Evolutionary conservation across 2,329 filamentous ascomycete genomes (phyloP), one percentile per base, ranked within the genome.

Genomic region (Chaetothyriales sp.): DNA sequence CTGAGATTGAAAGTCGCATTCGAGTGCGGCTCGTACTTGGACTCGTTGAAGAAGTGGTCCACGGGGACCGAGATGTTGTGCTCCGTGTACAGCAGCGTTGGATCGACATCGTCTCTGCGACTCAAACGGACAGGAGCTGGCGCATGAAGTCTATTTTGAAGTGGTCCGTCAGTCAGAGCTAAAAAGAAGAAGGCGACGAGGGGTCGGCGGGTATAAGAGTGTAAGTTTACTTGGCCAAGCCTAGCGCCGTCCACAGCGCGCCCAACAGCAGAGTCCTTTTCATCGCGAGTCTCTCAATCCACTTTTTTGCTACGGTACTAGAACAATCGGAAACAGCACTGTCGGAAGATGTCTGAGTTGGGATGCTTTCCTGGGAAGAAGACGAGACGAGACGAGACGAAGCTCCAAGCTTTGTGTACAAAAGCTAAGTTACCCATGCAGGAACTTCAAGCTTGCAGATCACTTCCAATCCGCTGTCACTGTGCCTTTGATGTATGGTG

Each of bases 11-110:
- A 94, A 1, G 69, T 77, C 22, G 66, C 82, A 58, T 83, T 71
- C 7, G 76, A 79, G 66, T 94, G 87, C 37, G 88, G 86, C 65
- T 83, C 85, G 63, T 94, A 94, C 47, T 74, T 71, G 1, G 80
- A 77, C 51, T 89, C 83, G 62, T 90, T 87, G 67, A 85, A 85
- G 69, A 92, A 94, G 64, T 92, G 86, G 66, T 94, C 87, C 33
- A 94, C 72, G 0, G 77, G 78, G 1, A 77, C 73, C 0, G 74
- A 73, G 52, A 81, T 63, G 56, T 75, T 77, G 62, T 76, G 63
- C 25, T 66, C 70, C 2, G 74, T 69, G 58, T 76, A 78, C 15
- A 60, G 51, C 15, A 55, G 54, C 25, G 33, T 48, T 44, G 60
- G 56, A 50, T 64, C 55, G 44, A 56, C 54, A 50, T 57, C 58